Evolutionary conservation across 2,329 filamentous ascomycete genomes (phyloP).

Genomic region (Aspergillus ruber): DNA sequence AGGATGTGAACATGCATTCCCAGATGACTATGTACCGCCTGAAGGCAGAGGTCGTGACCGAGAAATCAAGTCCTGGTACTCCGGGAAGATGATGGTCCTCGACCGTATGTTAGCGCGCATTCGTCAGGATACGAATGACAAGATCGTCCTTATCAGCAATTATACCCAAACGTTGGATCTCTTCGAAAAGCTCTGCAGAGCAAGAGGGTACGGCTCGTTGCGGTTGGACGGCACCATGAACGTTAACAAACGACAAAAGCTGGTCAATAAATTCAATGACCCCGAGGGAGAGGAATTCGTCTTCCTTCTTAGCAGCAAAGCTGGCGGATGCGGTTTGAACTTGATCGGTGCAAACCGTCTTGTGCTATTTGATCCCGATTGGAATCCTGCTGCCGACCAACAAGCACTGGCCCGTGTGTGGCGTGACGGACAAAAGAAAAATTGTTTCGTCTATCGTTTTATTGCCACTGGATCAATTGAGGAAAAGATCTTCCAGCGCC

Average conservation of each 20-base stretch:
- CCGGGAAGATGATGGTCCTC: constrained; percentile 97
- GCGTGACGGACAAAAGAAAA: constrained; percentile 98
- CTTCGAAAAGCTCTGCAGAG: constrained; percentile 84
- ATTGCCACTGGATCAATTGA: constrained; percentile 97
- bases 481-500: constrained; percentile 98
- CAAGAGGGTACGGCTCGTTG: constrained; percentile 74
- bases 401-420: constrained; percentile 95
- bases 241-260: constrained; percentile 91
- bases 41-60: constrained; percentile 82
- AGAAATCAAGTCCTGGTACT: constrained; percentile 92
- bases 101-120: constrained; percentile 96
- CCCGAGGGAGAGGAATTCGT: constrained; percentile 85
- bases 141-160: constrained; percentile 97
- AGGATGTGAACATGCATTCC: constrained; percentile 73
- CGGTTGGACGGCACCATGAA: constrained; percentile 97
- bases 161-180: constrained; percentile 95
- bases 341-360: constrained; percentile 90
- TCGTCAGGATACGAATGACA: constrained; percentile 93
- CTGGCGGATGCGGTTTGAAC: constrained; percentile 92
- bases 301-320: constrained; percentile 94
- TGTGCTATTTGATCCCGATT: constrained; percentile 92
- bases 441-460: constrained; percentile 99
- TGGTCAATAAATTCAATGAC: constrained; percentile 97
- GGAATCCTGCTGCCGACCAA: constrained; percentile 97
- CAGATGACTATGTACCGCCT: constrained; percentile 81